Conservation (phyloP, 2,329 filamentous ascomycete species). For the Colletotrichum godetiae region DNA sequence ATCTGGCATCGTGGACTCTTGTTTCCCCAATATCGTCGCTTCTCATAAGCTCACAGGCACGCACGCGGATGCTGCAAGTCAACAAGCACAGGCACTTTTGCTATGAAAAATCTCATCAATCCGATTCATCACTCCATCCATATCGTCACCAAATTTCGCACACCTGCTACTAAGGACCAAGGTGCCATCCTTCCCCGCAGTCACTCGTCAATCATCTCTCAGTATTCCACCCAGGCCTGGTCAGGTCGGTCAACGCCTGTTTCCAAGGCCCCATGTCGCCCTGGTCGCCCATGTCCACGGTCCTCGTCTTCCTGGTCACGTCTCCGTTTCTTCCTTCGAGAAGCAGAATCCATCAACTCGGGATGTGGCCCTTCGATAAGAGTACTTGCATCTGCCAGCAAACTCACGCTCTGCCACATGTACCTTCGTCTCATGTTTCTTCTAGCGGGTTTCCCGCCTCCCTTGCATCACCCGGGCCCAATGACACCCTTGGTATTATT, state of each 20-base stretch:
- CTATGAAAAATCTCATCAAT: constrained; percentile 15
- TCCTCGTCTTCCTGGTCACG: constrained; percentile 8
- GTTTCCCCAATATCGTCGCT: background rate
- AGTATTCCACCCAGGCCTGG: background rate
- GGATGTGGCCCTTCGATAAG: background rate
- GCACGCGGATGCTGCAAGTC: background rate
- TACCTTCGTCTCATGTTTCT: constrained; percentile 23
- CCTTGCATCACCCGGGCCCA: constrained; percentile 19
- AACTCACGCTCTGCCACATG: background rate
- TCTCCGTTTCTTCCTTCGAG: constrained; percentile 35
- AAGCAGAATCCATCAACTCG: constrained; percentile 25
- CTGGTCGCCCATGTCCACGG: background rate
- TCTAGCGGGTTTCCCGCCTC: constrained; percentile 14
- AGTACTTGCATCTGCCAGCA: background rate
- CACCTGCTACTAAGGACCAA: background rate
- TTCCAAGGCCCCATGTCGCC: background rate
- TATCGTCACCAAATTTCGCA: constrained; percentile 10
- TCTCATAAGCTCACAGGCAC: background rate
- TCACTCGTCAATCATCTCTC: constrained; percentile 19
- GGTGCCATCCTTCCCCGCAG: constrained; percentile 27
- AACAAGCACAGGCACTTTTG: background rate
- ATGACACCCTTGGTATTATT: constrained; percentile 3
- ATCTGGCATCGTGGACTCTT: background rate
- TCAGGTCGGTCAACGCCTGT: constrained; percentile 8
- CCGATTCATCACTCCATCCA: constrained; percentile 12